A percentile compares a stretch with the other conserved stretches of the same genome.
Evolutionary conservation across 2,329 filamentous ascomycete genomes (phyloP).

Genomic region (Arthrobotrys sphaeroides): DNA sequence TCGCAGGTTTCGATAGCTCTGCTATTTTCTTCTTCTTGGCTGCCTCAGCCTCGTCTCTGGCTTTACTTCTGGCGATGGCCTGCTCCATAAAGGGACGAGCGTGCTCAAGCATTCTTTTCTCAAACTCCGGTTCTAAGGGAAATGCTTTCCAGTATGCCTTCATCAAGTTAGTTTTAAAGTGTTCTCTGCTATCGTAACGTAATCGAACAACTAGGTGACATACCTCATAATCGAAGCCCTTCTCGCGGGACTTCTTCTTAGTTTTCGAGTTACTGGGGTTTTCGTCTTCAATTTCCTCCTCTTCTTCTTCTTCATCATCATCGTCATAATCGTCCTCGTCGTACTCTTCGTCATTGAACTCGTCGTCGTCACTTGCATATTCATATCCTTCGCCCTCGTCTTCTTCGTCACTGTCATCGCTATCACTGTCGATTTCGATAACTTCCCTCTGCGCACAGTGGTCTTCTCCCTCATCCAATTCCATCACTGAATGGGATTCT

Average conservation of each 20-base stretch:
- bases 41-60: not conserved
- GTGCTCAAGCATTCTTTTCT: not conserved
- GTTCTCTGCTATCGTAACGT: too few species aligned
- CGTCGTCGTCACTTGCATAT: not conserved
- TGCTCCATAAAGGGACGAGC: not conserved
- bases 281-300: not conserved
- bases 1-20: not conserved
- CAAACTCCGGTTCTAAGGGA: not conserved
- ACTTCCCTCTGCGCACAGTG: not conserved
- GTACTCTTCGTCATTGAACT: not conserved
- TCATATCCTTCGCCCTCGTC: not conserved
- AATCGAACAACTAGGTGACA: too few species aligned
- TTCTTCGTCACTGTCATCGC: not conserved
- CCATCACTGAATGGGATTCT: not conserved
- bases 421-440: not conserved
- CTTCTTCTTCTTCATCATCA: not conserved
- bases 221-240: too few species aligned
- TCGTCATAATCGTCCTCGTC: not conserved
- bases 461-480: not conserved
- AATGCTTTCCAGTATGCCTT: not conserved
- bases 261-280: too few species aligned
- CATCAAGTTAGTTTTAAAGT: not conserved
- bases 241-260: too few species aligned
- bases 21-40: conserved; percentile 11
- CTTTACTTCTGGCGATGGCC: not conserved